Evolutionary conservation across 1,284 basidiomycete species (phyloP), one percentile per base, ranked within the genome.

Genomic region (Pterula multifida): DNA sequence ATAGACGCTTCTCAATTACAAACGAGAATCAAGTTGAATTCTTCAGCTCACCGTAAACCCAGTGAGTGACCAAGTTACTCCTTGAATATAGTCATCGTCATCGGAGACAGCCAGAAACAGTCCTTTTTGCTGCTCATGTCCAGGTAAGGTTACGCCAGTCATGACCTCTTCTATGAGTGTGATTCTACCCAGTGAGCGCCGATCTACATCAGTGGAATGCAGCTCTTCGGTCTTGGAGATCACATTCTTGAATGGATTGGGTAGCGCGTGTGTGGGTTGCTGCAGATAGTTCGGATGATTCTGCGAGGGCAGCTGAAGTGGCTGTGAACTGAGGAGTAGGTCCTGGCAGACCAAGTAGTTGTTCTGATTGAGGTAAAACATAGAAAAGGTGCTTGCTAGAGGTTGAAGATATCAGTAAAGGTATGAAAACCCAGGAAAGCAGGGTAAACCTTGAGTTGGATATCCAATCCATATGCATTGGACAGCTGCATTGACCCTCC

Each of bases 221-320:
- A 67, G 62, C 28, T 78, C 76, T 1, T 65, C 53, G 23, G 71
- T 67, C 11, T 57, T 60, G 50, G 61, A 58, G 55, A 69, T 68
- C n/a, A 75, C 66, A 1, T 67, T 63, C 57, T 78, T 85, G 67
- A 85, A 78, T 1, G 79, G 71, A 53, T 77, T 80, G 9, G 77
- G 68, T 22, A 78, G 62, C 11, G 66, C 65, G 22, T 67, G 56
- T 9, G 61, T 28, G 44, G 25, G 25, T 52, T 17, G 32, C 13
- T 25, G 21, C 6, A 17, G 17, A 42, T 6, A 6, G 9, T 6
- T 4, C n/a, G 9, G 39, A 9, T 9, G 4, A 4, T 61, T 59
- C 17, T 57, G 44, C 3, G 51, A 52, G 35, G 54, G 55, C 2
- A 51, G 49, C 12, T 55, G 51, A 46, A 50, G 44, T 26, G 54